Base-by-base conservation (phyloP, 2,329 filamentous ascomycete genomes). In the Cladophialophora exuberans region DNA sequence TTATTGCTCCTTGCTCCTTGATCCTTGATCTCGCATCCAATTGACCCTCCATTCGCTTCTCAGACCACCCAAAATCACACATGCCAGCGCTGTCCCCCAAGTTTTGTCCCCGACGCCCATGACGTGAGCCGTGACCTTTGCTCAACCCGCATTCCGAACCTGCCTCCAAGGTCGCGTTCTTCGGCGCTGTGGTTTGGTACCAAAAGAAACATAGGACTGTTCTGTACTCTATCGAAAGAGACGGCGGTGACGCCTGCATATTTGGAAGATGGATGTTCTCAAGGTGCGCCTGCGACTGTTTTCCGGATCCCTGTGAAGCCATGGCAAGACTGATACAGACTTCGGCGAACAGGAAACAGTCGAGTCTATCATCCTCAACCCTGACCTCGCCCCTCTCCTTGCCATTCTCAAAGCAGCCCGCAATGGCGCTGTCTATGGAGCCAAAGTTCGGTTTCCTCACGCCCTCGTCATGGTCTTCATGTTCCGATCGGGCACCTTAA, bases 391-490 rank as follows among this genome's bases (percentile, higher is more conserved):
- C 67, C 90, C 94, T 66, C 72, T 91, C 52, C 83, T 99, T 59
- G 84, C 89, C 54, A 80, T 99, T 64, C 72, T 96, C 72, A 99
- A 99, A 82, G 90, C 86, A 67, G 88, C 94, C 64, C 90, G 94
- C 75, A 99, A 97, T 84, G 94, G 94, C 72, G 86, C 92, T 63
- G 90, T 99, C 61, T 99, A 99, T 76, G 94, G 94, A 58, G 85
- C 89, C 66, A 97, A 97, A 83, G 90, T 99, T 73, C 92, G 94
- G 62, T 97, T 99, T 77, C 94, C 94, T 62, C 94, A 99, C 77
- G 94, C 94, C 58, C 82, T 99, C 64, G 94, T 99, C 47, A 99
- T 99, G 93, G 90, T 97, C 64, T 88, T 97, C 65, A 84, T 99
- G 64, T 99, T 99, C 79, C 89, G 94, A 64, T 90, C 88, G 7